Conservation (phyloP, 768 basidiomycete species). For the Agrocybe chaxingu region DNA sequence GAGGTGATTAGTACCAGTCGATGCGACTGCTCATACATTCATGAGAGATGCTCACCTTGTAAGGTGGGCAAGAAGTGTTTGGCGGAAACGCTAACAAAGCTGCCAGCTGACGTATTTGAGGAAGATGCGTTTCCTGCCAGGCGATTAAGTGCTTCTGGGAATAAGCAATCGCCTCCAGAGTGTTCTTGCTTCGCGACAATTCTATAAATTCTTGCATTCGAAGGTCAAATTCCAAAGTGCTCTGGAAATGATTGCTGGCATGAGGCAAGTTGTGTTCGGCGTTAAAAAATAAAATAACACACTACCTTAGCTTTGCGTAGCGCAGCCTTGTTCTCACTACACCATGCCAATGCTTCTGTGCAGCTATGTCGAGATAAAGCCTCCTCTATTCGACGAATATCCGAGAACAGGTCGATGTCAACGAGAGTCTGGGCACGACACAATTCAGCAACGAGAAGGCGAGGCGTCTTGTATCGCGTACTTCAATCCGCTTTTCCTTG, state of each 20-base stretch:
- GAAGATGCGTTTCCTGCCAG: slow-evolving; percentile 81
- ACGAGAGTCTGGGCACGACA: slow-evolving; percentile 62
- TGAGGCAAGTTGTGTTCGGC: neutral
- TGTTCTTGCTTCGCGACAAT: slow-evolving; percentile 65
- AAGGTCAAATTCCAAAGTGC: slow-evolving; percentile 93
- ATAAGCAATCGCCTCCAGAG: slow-evolving; percentile 79
- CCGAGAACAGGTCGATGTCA: slow-evolving; percentile 88
- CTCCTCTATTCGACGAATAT: slow-evolving; percentile 82
- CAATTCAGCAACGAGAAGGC: slow-evolving; percentile 9
- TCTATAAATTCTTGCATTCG: slow-evolving; percentile 97
- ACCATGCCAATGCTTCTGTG: slow-evolving; percentile 91
- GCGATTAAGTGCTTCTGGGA: slow-evolving; percentile 72
- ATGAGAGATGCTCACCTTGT: slow-evolving; percentile 54
- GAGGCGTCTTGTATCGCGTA: slow-evolving; percentile 28
- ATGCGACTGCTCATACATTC: neutral
- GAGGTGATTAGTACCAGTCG: neutral
- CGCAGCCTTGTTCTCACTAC: slow-evolving; percentile 91
- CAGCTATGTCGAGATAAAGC: slow-evolving; percentile 76
- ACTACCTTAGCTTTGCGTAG: slow-evolving; percentile 86
- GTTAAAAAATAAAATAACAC: neutral
- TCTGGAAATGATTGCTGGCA: slow-evolving; percentile 41
- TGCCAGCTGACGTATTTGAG: slow-evolving; percentile 74
- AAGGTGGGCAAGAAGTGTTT: slow-evolving; percentile 69
- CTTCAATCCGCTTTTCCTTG: slow-evolving; percentile 75
- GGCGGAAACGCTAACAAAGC: slow-evolving; percentile 74